Percentiles rank a stretch among this genome's conserved stretches.
phyloP scores from a whole-genome alignment of 345 rosid species.

The Aethionema arabicum region DNA sequence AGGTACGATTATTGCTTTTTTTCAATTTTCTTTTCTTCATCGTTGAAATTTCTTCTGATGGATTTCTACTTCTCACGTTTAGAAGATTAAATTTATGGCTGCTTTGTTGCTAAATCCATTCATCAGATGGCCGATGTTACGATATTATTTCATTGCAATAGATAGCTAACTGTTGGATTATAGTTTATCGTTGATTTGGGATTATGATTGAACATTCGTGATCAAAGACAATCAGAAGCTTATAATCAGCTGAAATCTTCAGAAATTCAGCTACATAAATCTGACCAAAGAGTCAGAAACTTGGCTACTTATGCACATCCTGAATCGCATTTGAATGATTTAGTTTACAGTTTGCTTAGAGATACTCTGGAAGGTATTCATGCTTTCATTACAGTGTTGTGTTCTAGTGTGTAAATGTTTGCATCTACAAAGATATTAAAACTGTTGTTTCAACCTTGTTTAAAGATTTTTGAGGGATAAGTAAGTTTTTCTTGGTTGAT shows the following conservation, averaged over 20 bases:
- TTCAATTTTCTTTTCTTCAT: constrained; percentile 6
- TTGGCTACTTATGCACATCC: background rate
- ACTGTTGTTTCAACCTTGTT: background rate
- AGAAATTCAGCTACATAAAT: background rate
- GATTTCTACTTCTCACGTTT: too few species aligned
- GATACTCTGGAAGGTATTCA: background rate
- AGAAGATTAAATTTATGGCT: background rate
- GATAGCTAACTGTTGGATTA: background rate
- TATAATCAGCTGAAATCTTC: background rate
- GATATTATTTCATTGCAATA: too few species aligned
- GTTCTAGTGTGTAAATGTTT: background rate
- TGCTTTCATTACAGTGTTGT: background rate
- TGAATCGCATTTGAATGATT: background rate
- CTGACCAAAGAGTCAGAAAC: background rate
- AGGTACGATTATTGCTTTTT: constrained; percentile 44
- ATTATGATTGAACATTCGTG: background rate
- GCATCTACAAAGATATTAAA: background rate
- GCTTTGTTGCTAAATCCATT: background rate
- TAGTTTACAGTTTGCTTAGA: background rate
- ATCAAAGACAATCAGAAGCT: background rate
- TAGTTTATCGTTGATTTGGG: too few species aligned
- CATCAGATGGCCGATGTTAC: too few species aligned
- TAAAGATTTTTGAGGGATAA: background rate
- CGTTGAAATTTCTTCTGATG: background rate
- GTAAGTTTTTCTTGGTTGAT: background rate